Percentiles rank a stretch among this genome's conserved stretches.
These are phyloP conservation scores for Epichloe uncinata DNA, from an alignment of 2,329 filamentous ascomycete genomes.

Conservation along the genomic window DNA sequence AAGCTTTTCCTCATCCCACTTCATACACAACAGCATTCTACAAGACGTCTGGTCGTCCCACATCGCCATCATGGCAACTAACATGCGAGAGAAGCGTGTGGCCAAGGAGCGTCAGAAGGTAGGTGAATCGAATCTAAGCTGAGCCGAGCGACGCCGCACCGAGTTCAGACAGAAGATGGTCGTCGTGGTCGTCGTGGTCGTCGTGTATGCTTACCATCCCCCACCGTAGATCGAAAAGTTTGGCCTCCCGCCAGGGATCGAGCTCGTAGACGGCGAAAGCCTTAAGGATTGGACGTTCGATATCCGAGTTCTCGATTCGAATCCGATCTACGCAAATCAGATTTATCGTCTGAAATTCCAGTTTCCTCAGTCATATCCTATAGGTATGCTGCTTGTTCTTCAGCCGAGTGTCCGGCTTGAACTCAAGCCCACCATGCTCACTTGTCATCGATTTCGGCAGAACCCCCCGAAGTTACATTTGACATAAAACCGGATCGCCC, in stretches of 20 bases:
- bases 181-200: not conserved
- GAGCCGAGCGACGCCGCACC: not conserved
- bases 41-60: not conserved
- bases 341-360: conserved; percentile 77
- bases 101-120: conserved; percentile 19
- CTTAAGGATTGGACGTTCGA: conserved; percentile 73
- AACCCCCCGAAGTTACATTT: conserved; percentile 92
- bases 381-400: conserved; percentile 47
- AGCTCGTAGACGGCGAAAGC: conserved; percentile 69
- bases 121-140: not conserved
- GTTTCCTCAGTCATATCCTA: conserved; percentile 77
- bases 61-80: conserved; percentile 13
- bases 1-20: not conserved
- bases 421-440: not conserved
- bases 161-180: not conserved
- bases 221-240: conserved; percentile 35
- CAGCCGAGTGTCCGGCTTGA: not conserved
- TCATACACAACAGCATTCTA: conserved; percentile 1
- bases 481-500: conserved; percentile 47
- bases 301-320: conserved; percentile 77
- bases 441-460: conserved; percentile 29
- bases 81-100: conserved; percentile 15
- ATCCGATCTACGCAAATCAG: conserved; percentile 74
- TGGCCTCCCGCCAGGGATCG: conserved; percentile 55
- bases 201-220: conserved; percentile 4